Base-by-base conservation (phyloP, 83 land plant genomes). In the Picea engelmannii region DNA sequence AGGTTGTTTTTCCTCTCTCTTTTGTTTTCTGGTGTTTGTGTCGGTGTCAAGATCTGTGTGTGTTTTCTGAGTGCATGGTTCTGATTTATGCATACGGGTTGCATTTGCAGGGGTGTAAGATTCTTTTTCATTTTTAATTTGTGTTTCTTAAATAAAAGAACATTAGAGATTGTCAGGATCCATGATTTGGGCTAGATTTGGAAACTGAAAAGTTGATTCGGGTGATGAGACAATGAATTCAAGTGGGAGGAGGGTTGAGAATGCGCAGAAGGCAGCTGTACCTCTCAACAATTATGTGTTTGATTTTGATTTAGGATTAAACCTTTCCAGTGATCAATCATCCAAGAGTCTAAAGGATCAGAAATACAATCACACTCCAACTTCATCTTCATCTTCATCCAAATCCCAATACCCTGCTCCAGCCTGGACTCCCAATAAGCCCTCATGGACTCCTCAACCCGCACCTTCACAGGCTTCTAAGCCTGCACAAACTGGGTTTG, bases 261-360 rank as follows among this genome's bases (percentile, higher is more conserved):
- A 78, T 60, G 79, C 65, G 6, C 65, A 78, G 65, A 78, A 78
- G 42, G 79, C 84, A 20, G 85, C 89, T 52, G 84, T 68, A 4
- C 85, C 92, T 13, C 82, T 88, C 66, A 85, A 78, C 79, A 92
- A 86, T 78, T 92, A 87, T 83, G 86, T 91, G 52, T 97, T 97
- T 82, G 98, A 97, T 89, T 91, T 97, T 78, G 99, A 96, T 6
- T 59, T 93, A 49, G 89, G 87, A 76, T 79, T 91, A 11, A 81
- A 80, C 58, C 70, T 83, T 38, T 61, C 87, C 44, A 71, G 81
- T 21, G 25, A 81, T 18, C 83, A 81, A 5, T 76, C 88, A 44
- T 78, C 83, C 84, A 82, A 74, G 31, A 82, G 92, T 25, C 85
- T 92, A 42, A 91, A 89, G 38, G 94, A 89, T 21, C 94, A 95